Evolutionary conservation across 202 grass and related monocot species (phyloP), one percentile per base, ranked within the genome.

Genomic region (Schoenoplectus tabernaemontani): DNA sequence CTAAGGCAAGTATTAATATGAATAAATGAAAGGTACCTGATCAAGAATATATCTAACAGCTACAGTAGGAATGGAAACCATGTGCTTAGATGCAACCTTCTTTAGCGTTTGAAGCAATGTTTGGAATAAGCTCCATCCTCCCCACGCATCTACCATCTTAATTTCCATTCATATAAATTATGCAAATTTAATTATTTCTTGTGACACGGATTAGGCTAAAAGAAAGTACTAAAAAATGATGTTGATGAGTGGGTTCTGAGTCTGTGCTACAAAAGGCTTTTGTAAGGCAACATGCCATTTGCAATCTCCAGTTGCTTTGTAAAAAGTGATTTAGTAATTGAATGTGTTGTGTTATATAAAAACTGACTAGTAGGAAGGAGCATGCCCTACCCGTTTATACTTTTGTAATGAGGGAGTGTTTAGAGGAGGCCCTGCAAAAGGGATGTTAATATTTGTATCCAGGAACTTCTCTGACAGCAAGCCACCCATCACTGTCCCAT

Each of bases 131-230:
- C 87, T 89, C 95, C 91, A 98, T 57, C 95, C 95, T 58, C 95
- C 95, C 91, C 95, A 98, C 19, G 91, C 91, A 83, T 98, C 95
- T 10, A 94, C 89, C 95, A 98, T 98, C 95, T 98, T 79, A 26
- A 74, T 53, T 79, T 50, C 70, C 11, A 80, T 68, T 58, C 58
- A 33, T 48, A 72, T 6, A 59, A 60, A 67, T 54, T 48, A 30
- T 41, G 30, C 15, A 41, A 13, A 5, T 62, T 77, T 64, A 23
- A 59, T 46, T 41, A 20, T 9, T 78, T 41, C 59, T 78, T 37
- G 44, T 48, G 13, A 80, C 5, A 62, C 12, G 4, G 12, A 64
- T 6, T 4, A 63, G 38, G 41, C 7, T 50, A 50, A 70, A 30
- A 50, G n/a, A 20, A 28, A 50, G 4, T 30, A 13, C 32, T 41